phyloP scores from a whole-genome alignment of 148 eudicot genomes.

The Arctostaphylos glauca region DNA sequence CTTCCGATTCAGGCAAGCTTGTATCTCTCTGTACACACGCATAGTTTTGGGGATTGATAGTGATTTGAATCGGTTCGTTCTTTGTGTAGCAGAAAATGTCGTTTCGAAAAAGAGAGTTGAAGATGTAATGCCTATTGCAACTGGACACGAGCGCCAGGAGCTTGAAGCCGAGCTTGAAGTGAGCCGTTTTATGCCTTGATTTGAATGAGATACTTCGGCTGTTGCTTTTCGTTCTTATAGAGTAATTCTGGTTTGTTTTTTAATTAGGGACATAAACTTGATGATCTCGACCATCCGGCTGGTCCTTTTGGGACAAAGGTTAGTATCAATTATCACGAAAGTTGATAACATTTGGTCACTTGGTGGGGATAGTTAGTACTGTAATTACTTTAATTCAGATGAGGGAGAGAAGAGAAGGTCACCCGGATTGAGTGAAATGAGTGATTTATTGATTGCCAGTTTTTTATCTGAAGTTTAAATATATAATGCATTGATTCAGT shows the following conservation, averaged over 20 bases:
- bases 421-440: not conserved
- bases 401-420: not conserved
- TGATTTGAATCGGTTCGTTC: not conserved
- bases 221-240: constrained; percentile 13
- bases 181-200: constrained; percentile 8
- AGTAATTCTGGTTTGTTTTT: constrained; percentile 2
- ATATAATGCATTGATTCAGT: not conserved
- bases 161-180: constrained; percentile 57
- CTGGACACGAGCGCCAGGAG: constrained; percentile 64
- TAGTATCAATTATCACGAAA: constrained; percentile 13
- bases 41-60: not conserved
- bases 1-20: constrained; percentile 43
- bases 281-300: constrained; percentile 61
- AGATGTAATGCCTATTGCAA: constrained; percentile 63
- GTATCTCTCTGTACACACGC: not conserved
- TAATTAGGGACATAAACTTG: constrained; percentile 65
- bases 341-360: not conserved
- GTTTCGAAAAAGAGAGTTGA: constrained; percentile 39
- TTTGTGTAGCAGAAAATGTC: constrained; percentile 27
- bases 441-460: not conserved
- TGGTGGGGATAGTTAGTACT: not conserved
- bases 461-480: not conserved
- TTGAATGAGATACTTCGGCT: not conserved
- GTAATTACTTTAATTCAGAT: not conserved
- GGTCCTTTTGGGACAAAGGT: constrained; percentile 98